These are phyloP conservation scores for Cryptococcus neoformans DNA, from an alignment of 1,284 basidiomycete genomes.

Conservation along the genomic window DNA sequence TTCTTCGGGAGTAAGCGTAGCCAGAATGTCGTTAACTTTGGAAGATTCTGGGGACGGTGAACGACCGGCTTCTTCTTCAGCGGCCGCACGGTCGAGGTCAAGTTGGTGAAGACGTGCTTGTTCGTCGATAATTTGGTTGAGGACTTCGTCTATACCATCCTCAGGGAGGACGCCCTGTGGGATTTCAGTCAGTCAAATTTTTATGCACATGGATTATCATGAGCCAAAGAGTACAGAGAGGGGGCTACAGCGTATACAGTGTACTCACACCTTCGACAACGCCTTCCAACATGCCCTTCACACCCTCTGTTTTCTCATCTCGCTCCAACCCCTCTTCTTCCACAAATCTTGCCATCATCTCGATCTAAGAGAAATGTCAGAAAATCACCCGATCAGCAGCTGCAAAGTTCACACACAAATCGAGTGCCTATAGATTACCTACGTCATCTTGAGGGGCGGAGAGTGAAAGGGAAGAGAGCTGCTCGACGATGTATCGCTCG, in stretches of 20 bases:
- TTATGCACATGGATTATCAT: not conserved
- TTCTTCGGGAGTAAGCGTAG: constrained; percentile 42
- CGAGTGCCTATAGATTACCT: constrained; percentile 4
- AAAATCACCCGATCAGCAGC: not conserved
- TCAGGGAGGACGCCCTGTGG: constrained; percentile 26
- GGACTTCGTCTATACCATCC: constrained; percentile 29
- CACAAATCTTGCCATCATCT: constrained; percentile 48
- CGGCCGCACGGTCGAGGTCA: constrained; percentile 14
- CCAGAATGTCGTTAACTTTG: constrained; percentile 25
- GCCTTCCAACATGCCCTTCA: constrained; percentile 47
- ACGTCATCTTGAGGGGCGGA: constrained; percentile 42
- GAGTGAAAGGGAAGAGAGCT: constrained; percentile 32
- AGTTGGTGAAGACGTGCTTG: constrained; percentile 27
- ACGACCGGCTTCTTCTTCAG: constrained; percentile 14
- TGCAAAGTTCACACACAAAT: not conserved
- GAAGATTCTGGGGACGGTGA: constrained; percentile 1
- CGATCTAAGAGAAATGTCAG: constrained; percentile 27
- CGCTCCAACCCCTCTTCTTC: constrained; percentile 48
- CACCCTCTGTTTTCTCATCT: constrained; percentile 49
- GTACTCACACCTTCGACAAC: constrained; percentile 36
- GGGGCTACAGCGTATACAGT: not conserved
- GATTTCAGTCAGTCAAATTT: not conserved
- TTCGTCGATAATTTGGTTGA: constrained; percentile 35
- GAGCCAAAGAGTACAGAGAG: not conserved
- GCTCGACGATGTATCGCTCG: constrained; percentile 36